Conservation (phyloP, 495 filamentous ascomycete genomes). For the Penicillium alfredii region DNA sequence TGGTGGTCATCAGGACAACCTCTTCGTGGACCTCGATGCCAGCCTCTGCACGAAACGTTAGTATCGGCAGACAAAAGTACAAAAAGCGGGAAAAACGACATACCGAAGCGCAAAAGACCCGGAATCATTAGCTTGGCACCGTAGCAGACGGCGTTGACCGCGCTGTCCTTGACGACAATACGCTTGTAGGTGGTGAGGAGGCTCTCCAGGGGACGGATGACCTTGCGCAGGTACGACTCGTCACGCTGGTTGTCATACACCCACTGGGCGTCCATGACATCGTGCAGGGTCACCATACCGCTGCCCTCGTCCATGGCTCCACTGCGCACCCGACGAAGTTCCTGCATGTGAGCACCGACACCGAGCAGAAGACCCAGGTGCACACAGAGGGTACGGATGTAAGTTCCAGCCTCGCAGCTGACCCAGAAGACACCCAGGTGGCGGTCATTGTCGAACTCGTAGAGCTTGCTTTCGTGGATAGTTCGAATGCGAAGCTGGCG, state of each 20-base stretch:
- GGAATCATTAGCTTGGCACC: constrained; percentile 98
- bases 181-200: constrained; percentile 89
- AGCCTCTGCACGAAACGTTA: constrained; percentile 50
- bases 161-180: constrained; percentile 94
- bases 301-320: constrained; percentile 90
- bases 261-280: constrained; percentile 94
- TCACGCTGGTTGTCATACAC: constrained; percentile 85
- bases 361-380: constrained; percentile 89
- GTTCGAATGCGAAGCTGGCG: constrained; percentile 94
- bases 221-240: constrained; percentile 77
- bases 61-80: constrained; percentile 11
- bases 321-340: constrained; percentile 85
- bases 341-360: constrained; percentile 98
- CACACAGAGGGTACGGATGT: constrained; percentile 96
- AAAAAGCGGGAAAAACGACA: constrained; percentile 18
- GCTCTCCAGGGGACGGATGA: constrained; percentile 85
- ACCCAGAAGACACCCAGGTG: constrained; percentile 99
- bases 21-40: constrained; percentile 87
- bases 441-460: constrained; percentile 96
- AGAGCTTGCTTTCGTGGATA: constrained; percentile 89
- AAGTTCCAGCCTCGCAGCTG: constrained; percentile 95
- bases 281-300: constrained; percentile 87
- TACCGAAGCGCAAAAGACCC: constrained; percentile 83
- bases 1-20: constrained; percentile 95
- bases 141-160: constrained; percentile 94